Evolutionary conservation across 331 rosid genomes (phyloP), one percentile per base, ranked within the genome.

Genomic region (Saraca asoca): DNA sequence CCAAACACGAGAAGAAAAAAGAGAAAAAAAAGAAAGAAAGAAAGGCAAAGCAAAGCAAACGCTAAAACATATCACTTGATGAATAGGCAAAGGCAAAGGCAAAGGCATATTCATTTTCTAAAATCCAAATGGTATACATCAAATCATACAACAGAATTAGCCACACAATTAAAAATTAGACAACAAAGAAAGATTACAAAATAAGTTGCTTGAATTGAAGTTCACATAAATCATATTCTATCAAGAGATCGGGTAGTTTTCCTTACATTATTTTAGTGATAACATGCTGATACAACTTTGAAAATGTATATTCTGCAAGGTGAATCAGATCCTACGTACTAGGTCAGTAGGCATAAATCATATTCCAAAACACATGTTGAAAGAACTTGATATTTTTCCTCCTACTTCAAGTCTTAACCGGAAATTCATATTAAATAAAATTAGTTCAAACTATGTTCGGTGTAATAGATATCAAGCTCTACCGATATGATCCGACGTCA

Each of bases 111-210:
- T 35, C 16, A 46, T 34, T 48, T 71, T 56, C 24, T 5, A 10
- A 56, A 63, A 68, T 34, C 46, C 62, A 72, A 35, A 51, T 53
- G 12, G 17, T 41, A 69, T 13, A 39, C 64, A 43, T 75, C 69
- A 38, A 58, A 57, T 75, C 71, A 59, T 9, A 11, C 39, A 69
- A 64, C 60, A 51, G 16, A 12, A 45, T 37, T 34, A 37, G 42
- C 37, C 10, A 31, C 33, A 51, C 16, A 43, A 53, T 24, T 33
- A 29, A 35, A 75, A 68, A 37, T 12, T 12, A 62, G 52, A 66
- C 44, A 14, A 19, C 20, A 29, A 38, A 7, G 50, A 29, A 64
- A 35, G 39, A 63, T 13, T 42, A 19, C 57, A 51, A 7, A 61
- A 10, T 2, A 14, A 64, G 62, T 12, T 61, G 44, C 78, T 56